Evolutionary conservation across 164 flowering plant genomes (phyloP).

Genomic region (Vitis amurensis): DNA sequence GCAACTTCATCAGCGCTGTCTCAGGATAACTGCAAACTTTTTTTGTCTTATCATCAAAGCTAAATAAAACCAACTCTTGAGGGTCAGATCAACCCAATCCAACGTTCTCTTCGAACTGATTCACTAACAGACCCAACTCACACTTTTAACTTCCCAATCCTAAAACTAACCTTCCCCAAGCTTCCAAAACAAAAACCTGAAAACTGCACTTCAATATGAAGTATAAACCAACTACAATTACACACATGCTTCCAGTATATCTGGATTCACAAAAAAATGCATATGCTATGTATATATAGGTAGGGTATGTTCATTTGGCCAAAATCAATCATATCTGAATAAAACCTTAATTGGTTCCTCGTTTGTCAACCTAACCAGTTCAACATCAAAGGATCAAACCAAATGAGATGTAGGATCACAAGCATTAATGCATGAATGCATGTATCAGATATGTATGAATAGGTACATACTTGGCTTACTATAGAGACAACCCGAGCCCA

Average conservation of each 20-base stretch:
- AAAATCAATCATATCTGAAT: too few relatives aligned
- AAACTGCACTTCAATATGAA: too few relatives aligned
- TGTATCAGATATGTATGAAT: constrained; percentile 3
- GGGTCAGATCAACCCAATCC: neutral
- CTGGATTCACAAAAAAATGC: too few relatives aligned
- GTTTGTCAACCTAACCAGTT: too few relatives aligned
- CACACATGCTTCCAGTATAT: too few relatives aligned
- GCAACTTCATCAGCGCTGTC: neutral
- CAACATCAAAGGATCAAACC: too few relatives aligned
- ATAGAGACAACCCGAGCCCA: constrained; percentile 92
- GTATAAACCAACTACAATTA: too few relatives aligned
- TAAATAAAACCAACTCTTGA: neutral
- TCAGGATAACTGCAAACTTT: neutral
- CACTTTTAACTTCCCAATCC: neutral
- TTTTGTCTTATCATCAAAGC: neutral
- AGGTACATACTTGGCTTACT: constrained; percentile 79
- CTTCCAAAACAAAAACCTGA: neutral
- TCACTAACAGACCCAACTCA: neutral
- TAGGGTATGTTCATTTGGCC: too few relatives aligned
- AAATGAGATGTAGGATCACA: too few relatives aligned
- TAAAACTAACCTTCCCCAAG: neutral
- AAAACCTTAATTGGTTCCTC: too few relatives aligned
- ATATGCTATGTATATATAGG: too few relatives aligned
- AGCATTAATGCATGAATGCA: neutral
- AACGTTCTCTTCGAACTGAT: neutral